Evolutionary conservation across 768 basidiomycete species (phyloP).

Genomic region (Auriculariales sp.): DNA sequence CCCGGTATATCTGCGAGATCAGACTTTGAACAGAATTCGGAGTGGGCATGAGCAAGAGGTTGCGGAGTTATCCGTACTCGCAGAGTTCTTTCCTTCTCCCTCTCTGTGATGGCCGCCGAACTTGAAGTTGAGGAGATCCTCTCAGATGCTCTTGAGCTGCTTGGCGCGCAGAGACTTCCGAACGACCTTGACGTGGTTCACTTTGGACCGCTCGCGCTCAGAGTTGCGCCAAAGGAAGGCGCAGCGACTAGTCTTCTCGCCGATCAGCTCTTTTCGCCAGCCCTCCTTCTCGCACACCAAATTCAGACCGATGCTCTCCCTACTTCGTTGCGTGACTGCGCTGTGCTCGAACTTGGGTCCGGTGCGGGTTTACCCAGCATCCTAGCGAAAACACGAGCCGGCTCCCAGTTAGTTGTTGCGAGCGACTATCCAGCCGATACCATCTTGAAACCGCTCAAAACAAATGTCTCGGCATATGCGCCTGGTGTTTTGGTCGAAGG

Average conservation of each 20-base stretch:
- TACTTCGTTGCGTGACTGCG: not conserved
- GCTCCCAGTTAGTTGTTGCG: slow-evolving; percentile 34
- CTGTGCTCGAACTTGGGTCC: slow-evolving; percentile 60
- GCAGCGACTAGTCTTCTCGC: slow-evolving; percentile 59
- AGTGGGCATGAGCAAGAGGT: no score
- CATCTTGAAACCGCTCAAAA: slow-evolving; percentile 40
- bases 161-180: no score
- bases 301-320: slow-evolving; percentile 26
- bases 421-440: slow-evolving; percentile 57
- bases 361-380: slow-evolving; percentile 57
- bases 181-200: no score
- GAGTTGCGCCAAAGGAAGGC: no score
- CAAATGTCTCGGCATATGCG: slow-evolving; percentile 40
- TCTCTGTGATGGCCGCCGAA: no score
- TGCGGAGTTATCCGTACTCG: no score
- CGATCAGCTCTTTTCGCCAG: slow-evolving; percentile 60
- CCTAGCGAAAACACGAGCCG: slow-evolving; percentile 22
- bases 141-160: no score
- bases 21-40: no score
- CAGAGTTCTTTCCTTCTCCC: no score
- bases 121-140: no score
- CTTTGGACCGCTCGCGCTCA: no score
- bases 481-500: slow-evolving; percentile 33
- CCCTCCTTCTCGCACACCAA: slow-evolving; percentile 47
- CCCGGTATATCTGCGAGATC: no score